Percentiles rank a stretch among this genome's conserved stretches.
phyloP scores from a whole-genome alignment of 78 protist genomes.

The Planoprotostelium fungivorum region DNA sequence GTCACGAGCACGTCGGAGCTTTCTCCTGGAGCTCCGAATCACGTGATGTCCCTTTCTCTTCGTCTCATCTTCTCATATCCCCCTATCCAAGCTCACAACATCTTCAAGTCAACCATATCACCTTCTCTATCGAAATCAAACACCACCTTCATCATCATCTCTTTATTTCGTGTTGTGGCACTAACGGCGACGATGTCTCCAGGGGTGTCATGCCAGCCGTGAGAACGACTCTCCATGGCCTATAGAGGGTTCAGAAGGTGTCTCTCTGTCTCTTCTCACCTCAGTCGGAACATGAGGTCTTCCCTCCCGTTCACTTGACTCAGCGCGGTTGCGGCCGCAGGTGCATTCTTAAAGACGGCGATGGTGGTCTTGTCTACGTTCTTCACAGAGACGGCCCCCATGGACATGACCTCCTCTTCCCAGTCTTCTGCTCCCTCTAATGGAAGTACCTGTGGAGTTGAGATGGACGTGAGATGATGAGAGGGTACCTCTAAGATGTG shows the following conservation, averaged over 20 bases:
- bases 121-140: too few species aligned
- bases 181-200: too few species aligned
- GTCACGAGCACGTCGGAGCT: too few species aligned
- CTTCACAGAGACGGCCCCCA: not conserved
- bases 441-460: too few species aligned
- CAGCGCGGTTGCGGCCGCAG: not conserved
- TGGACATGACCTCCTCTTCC: not conserved
- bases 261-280: not conserved
- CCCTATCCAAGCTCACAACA: too few species aligned
- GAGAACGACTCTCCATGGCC: not conserved
- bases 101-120: too few species aligned
- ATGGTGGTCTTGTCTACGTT: not conserved
- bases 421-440: not conserved
- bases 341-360: not conserved
- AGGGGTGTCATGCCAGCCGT: not conserved
- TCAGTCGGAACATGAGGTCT: not conserved
- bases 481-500: not conserved
- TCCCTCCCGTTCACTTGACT: not conserved
- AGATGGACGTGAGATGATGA: too few species aligned
- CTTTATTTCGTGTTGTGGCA: too few species aligned
- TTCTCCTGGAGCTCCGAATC: too few species aligned
- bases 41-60: too few species aligned
- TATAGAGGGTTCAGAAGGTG: not conserved
- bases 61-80: too few species aligned
- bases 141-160: too few species aligned